Percentiles rank a stretch among this genome's conserved stretches.
These are phyloP conservation scores for Litsea cubeba DNA, from an alignment of 164 flowering plant genomes.

Conservation along the genomic window DNA sequence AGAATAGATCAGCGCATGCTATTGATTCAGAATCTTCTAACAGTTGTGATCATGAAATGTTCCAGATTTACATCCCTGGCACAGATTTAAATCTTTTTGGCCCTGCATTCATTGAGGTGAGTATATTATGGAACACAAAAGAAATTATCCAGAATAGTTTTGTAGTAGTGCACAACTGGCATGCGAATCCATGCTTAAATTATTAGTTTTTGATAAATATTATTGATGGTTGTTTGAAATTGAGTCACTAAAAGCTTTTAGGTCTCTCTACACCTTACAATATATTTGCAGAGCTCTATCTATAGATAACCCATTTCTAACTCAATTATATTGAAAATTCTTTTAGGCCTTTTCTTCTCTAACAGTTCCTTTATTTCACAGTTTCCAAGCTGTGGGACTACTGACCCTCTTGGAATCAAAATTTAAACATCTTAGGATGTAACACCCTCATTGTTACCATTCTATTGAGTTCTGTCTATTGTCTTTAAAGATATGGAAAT, in stretches of 20 bases:
- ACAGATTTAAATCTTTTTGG: slow-evolving; percentile 61
- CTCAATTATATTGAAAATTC: neutral
- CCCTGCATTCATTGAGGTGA: slow-evolving; percentile 93
- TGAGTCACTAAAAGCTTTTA: neutral
- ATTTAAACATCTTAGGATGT: neutral
- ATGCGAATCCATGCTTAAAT: neutral
- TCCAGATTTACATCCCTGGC: slow-evolving; percentile 48
- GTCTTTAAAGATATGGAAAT: neutral
- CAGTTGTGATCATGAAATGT: slow-evolving; percentile 44
- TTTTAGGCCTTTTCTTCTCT: too few relatives aligned
- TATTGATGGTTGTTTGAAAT: too few relatives aligned
- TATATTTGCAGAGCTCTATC: too few relatives aligned
- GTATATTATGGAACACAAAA: neutral
- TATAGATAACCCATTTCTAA: too few relatives aligned
- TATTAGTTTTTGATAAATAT: too few relatives aligned
- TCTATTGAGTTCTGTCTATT: neutral
- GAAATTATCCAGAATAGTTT: too few relatives aligned
- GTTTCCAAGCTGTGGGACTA: neutral
- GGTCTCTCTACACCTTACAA: neutral
- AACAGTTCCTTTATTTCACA: neutral
- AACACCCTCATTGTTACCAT: neutral
- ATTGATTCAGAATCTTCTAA: slow-evolving; percentile 11
- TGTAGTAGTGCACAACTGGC: neutral
- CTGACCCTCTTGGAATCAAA: neutral
- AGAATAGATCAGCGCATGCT: slow-evolving; percentile 8